phyloP scores from a whole-genome alignment of 441 rosid genomes.

The Francoa sonchifolia region DNA sequence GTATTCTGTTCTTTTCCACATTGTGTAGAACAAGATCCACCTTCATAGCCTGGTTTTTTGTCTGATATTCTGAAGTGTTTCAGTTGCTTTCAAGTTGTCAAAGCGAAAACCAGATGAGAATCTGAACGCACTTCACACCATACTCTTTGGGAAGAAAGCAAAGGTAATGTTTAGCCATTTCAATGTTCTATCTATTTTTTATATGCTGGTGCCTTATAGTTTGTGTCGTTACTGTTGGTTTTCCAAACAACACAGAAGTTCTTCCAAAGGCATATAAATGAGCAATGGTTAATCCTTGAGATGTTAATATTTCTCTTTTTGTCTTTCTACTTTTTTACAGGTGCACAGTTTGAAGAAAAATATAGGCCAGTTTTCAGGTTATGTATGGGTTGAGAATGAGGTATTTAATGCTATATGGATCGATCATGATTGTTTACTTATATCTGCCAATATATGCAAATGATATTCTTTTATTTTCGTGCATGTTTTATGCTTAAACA shows the following conservation, averaged over 20 bases:
- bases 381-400: slow-evolving; percentile 78
- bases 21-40: slow-evolving; percentile 8
- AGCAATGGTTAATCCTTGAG: too few species aligned
- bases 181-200: neutral
- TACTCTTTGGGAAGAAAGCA: slow-evolving; percentile 94
- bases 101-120: slow-evolving; percentile 87
- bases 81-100: slow-evolving; percentile 94
- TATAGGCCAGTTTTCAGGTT: slow-evolving; percentile 88
- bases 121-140: slow-evolving; percentile 56
- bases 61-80: slow-evolving; percentile 27
- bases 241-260: too few species aligned
- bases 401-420: slow-evolving; percentile 21
- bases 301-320: too few species aligned
- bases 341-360: slow-evolving; percentile 66
- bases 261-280: too few species aligned
- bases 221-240: neutral
- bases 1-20: slow-evolving; percentile 5
- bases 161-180: slow-evolving; percentile 38
- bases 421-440: too few species aligned
- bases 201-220: neutral
- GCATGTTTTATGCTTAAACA: too few species aligned
- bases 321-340: slow-evolving; percentile 49
- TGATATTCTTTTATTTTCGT: neutral
- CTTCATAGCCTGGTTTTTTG: slow-evolving; percentile 5
- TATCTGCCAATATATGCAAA: too few species aligned